Evolutionary conservation across 164 flowering plant species (phyloP), one percentile per base, ranked within the genome.

Genomic region (Liquidambar formosana): DNA sequence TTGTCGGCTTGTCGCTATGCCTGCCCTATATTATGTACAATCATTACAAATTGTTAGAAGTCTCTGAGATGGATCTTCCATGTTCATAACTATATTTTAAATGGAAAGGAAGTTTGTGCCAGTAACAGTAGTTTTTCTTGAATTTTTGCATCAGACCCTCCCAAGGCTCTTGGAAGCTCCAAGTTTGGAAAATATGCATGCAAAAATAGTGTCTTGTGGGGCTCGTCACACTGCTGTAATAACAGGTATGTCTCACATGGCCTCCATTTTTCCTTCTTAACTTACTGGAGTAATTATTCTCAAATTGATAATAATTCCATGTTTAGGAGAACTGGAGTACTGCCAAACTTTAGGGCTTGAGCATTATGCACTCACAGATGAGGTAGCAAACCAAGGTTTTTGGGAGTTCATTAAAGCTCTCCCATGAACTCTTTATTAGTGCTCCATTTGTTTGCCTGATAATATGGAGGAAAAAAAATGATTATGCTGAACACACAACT

Each of bases 141-240:
- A 21, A 38, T 62, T 68, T 57, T 22, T 75, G 54, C 62, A 73
- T 22, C 88, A 94, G 98, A 87, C 82, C 57, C 78, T 86, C 15
- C 98, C 98, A 14, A 84, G 88, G 82, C 90, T 92, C 14, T 66
- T 94, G 79, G 97, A 89, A 49, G 88, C 94, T 63, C 83, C 97
- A 54, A 82, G 85, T 69, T 66, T 94, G 73, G 99, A 94, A 74
- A 82, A 84, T 72, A 65, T 72, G 56, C 72, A 83, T 77, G 94
- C 82, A 23, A 89, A 77, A 80, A n/a, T 63, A 49, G 85, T 91
- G 60, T 89, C 98, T 41, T 94, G 98, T 58, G 98, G 97, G 19
- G 97, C 97, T 67, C 93, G 98, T 26, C 98, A 94, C 65, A 90
- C 82, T 85, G 97, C 95, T 54, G 65, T 86, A 15, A 63, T 93